These are phyloP conservation scores for Pichia californica DNA, from an alignment of 805 yeast genomes.

Conservation along the genomic window DNA sequence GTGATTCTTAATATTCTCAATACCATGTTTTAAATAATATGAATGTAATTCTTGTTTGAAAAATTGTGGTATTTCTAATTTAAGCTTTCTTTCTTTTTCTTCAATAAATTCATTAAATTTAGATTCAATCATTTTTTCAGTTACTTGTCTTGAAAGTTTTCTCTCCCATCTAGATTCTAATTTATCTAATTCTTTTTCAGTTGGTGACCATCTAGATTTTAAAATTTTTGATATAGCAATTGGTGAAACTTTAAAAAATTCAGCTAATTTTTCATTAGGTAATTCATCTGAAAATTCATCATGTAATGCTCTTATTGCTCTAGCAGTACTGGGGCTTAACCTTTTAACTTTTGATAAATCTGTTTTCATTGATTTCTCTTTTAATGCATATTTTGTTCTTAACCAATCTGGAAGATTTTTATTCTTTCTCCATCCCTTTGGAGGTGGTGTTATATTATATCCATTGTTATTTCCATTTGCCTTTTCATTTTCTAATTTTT, in stretches of 20 bases:
- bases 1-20: slow-evolving; percentile 18
- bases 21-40: slow-evolving; percentile 20
- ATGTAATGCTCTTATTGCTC: slow-evolving; percentile 52
- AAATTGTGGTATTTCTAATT: slow-evolving; percentile 26
- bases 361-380: slow-evolving; percentile 50
- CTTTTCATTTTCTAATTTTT: slow-evolving; percentile 14
- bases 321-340: slow-evolving; percentile 64
- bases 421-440: slow-evolving; percentile 40
- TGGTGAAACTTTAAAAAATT: slow-evolving; percentile 64
- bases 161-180: slow-evolving; percentile 47
- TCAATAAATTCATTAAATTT: slow-evolving; percentile 24
- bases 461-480: neutral
- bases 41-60: slow-evolving; percentile 23
- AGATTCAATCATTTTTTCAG: slow-evolving; percentile 19
- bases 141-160: slow-evolving; percentile 34
- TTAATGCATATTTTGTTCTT: slow-evolving; percentile 56
- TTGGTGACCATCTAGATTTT: slow-evolving; percentile 71
- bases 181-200: slow-evolving; percentile 41
- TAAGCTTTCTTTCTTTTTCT: slow-evolving; percentile 23
- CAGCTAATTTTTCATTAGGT: slow-evolving; percentile 52
- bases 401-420: slow-evolving; percentile 57
- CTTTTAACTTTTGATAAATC: slow-evolving; percentile 65
- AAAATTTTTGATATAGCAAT: slow-evolving; percentile 78
- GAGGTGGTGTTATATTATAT: slow-evolving; percentile 29
- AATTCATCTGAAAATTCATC: slow-evolving; percentile 50